Evolutionary conservation across 768 basidiomycete genomes (phyloP).

Genomic region (Leccinum uliginosum): DNA sequence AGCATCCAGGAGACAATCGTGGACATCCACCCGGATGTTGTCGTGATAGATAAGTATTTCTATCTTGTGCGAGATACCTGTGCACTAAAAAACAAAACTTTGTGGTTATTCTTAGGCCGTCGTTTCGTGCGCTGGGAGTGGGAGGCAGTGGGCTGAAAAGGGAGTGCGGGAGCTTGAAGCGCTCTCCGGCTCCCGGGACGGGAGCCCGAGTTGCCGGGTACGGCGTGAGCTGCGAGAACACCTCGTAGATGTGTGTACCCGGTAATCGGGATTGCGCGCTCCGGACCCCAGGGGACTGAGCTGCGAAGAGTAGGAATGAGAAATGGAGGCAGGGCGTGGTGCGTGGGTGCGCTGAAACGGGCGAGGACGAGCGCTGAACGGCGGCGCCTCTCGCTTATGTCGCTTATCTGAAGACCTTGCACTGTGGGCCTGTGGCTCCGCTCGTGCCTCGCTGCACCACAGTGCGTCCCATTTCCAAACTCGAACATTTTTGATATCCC

Average conservation of each 20-base stretch:
- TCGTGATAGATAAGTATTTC: neutral
- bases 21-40: neutral
- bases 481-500: neutral
- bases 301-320: too few species aligned
- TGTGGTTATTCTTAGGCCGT: neutral
- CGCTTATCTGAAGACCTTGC: neutral
- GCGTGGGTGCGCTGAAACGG: too few species aligned
- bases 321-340: neutral
- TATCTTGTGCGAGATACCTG: conserved; percentile 5
- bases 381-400: neutral
- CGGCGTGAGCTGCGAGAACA: neutral
- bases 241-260: neutral
- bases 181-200: too few species aligned
- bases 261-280: neutral
- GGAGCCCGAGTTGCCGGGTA: too few species aligned
- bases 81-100: conserved; percentile 1
- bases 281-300: neutral
- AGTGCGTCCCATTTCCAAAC: too few species aligned
- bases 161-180: too few species aligned
- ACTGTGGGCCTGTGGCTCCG: too few species aligned
- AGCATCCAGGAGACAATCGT: neutral
- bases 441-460: too few species aligned
- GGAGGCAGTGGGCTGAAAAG: neutral
- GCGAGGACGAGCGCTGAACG: too few species aligned
- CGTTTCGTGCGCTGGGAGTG: neutral